These are phyloP conservation scores for Coniochaeta ligniaria DNA, from an alignment of 2,329 filamentous ascomycete species.

Conservation along the genomic window DNA sequence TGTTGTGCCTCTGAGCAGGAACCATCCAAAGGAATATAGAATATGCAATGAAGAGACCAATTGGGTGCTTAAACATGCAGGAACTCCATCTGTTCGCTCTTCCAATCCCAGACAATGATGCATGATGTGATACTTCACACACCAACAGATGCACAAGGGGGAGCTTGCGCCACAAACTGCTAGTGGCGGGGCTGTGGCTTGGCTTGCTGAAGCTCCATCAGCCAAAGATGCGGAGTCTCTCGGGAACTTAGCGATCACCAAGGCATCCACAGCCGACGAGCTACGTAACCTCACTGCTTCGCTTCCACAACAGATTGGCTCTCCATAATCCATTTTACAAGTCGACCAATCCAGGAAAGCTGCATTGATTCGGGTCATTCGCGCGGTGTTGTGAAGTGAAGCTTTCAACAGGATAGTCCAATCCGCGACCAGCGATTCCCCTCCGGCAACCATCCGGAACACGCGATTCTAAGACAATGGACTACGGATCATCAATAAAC, in stretches of 20 bases:
- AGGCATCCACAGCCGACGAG: background rate
- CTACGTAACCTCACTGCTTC: background rate
- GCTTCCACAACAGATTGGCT: conserved; percentile 12
- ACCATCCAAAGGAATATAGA: background rate
- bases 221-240: background rate
- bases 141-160: background rate
- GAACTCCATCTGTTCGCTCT: background rate
- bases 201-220: background rate
- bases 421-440: background rate
- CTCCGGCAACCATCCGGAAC: background rate
- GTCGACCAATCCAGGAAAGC: background rate
- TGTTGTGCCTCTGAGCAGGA: background rate
- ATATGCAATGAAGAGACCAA: background rate
- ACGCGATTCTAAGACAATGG: conserved; percentile 31
- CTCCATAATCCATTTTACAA: background rate
- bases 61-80: background rate
- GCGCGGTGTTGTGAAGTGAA: background rate
- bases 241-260: background rate
- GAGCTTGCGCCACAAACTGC: background rate
- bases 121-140: background rate
- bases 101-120: too few species aligned
- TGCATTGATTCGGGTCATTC: background rate
- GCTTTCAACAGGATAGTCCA: background rate
- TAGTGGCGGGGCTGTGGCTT: background rate
- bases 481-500: conserved; percentile 49